Percentiles rank a stretch among this genome's conserved stretches.
Conservation (phyloP, 75 land plant genomes). For the Larix kaempferi region DNA sequence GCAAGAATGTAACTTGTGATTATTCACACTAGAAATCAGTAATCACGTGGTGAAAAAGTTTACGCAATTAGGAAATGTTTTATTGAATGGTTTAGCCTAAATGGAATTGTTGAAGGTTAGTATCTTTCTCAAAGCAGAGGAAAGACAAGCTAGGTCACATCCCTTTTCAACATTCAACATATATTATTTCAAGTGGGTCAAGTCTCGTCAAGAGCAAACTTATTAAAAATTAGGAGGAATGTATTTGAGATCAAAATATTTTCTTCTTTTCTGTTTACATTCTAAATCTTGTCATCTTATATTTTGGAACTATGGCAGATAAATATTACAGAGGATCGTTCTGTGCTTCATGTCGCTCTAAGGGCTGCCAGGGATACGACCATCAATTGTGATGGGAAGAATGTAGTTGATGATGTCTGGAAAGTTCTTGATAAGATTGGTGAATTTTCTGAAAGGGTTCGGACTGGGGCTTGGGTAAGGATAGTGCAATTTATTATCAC, state of each 20-base stretch:
- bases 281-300: neutral
- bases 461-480: constrained; percentile 91
- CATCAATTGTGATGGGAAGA: constrained; percentile 77
- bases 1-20: neutral
- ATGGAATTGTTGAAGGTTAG: too few species aligned
- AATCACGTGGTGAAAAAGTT: neutral
- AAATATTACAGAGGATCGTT: constrained; percentile 82
- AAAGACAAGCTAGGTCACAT: neutral
- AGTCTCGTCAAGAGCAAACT: neutral
- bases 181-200: neutral
- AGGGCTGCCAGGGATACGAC: constrained; percentile 72
- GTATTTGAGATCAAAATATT: neutral
- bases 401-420: constrained; percentile 98
- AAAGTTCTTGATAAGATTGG: constrained; percentile 81
- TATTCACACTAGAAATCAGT: neutral
- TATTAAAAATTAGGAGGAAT: neutral
- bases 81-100: neutral
- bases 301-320: constrained; percentile 41
- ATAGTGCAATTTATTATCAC: neutral
- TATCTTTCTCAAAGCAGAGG: too few species aligned
- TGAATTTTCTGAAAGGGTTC: constrained; percentile 73
- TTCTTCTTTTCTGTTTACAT: neutral
- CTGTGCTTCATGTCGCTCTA: constrained; percentile 93
- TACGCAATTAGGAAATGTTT: neutral
- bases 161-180: neutral